phyloP scores from a whole-genome alignment of 2,329 filamentous ascomycete species.

The Leptographium wingfieldii region DNA sequence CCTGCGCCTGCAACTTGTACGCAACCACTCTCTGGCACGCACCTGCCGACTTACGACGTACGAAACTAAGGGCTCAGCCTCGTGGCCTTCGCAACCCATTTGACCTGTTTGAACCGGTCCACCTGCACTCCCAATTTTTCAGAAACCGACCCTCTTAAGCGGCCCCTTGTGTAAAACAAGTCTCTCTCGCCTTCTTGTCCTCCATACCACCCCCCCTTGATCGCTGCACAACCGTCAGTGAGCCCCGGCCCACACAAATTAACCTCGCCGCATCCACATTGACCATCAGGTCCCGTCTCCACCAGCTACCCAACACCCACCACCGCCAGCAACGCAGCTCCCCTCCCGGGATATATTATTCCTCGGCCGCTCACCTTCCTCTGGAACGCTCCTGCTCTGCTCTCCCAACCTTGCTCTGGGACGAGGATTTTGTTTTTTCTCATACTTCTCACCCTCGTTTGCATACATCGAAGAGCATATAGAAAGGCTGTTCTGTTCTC shows the following conservation, averaged over 20 bases:
- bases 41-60: neutral
- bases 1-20: slow-evolving; percentile 2
- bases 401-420: slow-evolving; percentile 2
- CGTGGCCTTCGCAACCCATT: slow-evolving; percentile 6
- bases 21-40: slow-evolving; percentile 11
- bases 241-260: slow-evolving; percentile 9
- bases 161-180: slow-evolving; percentile 4
- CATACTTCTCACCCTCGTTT: neutral
- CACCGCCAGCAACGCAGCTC: slow-evolving; percentile 9
- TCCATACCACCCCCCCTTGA: neutral
- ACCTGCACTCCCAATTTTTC: neutral
- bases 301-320: slow-evolving; percentile 2
- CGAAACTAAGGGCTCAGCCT: slow-evolving; percentile 11
- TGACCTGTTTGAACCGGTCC: neutral
- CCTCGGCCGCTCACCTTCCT: slow-evolving; percentile 10
- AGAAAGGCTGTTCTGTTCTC: neutral
- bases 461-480: neutral
- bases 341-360: slow-evolving; percentile 12
- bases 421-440: neutral
- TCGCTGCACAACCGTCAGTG: slow-evolving; percentile 1
- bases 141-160: slow-evolving; percentile 3
- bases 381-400: neutral
- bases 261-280: slow-evolving; percentile 11
- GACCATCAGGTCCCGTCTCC: slow-evolving; percentile 2
- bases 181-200: neutral